Percentiles rank a stretch among this genome's conserved stretches.
These are phyloP conservation scores for Amauroascus niger DNA, from an alignment of 2,329 filamentous ascomycete genomes.

Conservation along the genomic window DNA sequence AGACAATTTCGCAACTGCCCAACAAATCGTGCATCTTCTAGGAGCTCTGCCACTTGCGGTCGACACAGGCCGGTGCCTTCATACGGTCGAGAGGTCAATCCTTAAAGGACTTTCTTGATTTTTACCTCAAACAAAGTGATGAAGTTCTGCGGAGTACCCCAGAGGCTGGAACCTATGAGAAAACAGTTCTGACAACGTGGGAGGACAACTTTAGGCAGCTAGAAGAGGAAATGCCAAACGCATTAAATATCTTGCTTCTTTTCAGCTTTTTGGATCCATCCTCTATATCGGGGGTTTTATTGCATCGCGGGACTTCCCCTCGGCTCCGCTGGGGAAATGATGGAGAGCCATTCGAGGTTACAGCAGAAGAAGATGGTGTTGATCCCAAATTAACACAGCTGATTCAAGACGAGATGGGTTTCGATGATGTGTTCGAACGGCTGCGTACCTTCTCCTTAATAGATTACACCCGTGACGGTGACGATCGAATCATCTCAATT, in stretches of 20 bases:
- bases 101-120: slow-evolving; percentile 12
- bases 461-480: slow-evolving; percentile 11
- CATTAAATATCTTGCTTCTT: slow-evolving; percentile 11
- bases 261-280: slow-evolving; percentile 15
- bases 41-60: slow-evolving; percentile 15
- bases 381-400: slow-evolving; percentile 7
- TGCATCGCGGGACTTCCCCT: slow-evolving; percentile 12
- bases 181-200: slow-evolving; percentile 15
- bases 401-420: slow-evolving; percentile 13
- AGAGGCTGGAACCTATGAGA: slow-evolving; percentile 8
- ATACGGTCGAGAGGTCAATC: slow-evolving; percentile 13
- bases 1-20: slow-evolving; percentile 12
- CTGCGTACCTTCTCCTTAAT: slow-evolving; percentile 17
- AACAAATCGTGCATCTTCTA: slow-evolving; percentile 9
- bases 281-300: slow-evolving; percentile 12
- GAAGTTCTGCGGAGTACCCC: slow-evolving; percentile 9
- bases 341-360: slow-evolving; percentile 13
- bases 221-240: slow-evolving; percentile 8
- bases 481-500: slow-evolving; percentile 15
- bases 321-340: slow-evolving; percentile 12
- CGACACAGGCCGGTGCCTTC: slow-evolving; percentile 16
- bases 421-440: slow-evolving; percentile 14
- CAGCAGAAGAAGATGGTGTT: slow-evolving; percentile 13
- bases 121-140: slow-evolving; percentile 10
- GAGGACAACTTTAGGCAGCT: slow-evolving; percentile 15